Evolutionary conservation across 352 stramenopile genomes (phyloP).

Genomic region (Phytopythium helicoides): DNA sequence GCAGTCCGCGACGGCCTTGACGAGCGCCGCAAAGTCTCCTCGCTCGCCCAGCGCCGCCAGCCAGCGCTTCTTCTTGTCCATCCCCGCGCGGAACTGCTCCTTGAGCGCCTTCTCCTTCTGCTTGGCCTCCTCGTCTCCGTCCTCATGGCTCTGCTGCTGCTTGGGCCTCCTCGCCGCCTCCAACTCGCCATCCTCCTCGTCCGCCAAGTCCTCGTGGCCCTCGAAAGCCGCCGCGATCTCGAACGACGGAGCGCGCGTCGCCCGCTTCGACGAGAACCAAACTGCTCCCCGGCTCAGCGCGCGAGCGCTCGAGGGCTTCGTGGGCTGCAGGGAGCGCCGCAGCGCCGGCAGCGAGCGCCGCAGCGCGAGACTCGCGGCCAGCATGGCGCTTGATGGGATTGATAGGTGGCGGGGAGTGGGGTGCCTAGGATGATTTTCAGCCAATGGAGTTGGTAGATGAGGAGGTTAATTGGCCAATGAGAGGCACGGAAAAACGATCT

Average conservation of each 20-base stretch:
- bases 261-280: background rate
- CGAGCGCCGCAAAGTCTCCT: conserved; percentile 29
- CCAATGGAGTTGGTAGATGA: conserved; percentile 1
- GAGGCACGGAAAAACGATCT: conserved; percentile 1
- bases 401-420: too few relatives aligned
- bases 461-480: background rate
- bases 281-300: too few relatives aligned
- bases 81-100: conserved; percentile 41
- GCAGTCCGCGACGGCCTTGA: conserved; percentile 56
- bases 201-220: conserved; percentile 42
- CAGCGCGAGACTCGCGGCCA: too few relatives aligned
- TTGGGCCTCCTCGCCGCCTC: background rate
- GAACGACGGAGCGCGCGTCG: conserved; percentile 29
- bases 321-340: too few relatives aligned
- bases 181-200: conserved; percentile 12
- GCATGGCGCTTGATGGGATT: too few relatives aligned
- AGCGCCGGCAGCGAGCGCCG: too few relatives aligned
- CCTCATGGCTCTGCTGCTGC: conserved; percentile 9
- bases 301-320: too few relatives aligned
- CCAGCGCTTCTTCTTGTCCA: conserved; percentile 69
- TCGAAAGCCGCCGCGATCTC: conserved; percentile 55
- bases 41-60: conserved; percentile 45
- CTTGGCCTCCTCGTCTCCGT: conserved; percentile 15
- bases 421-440: background rate
- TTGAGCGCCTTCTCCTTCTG: conserved; percentile 25